Conservation (phyloP, 179 eudicot species). For the Patellifolia procumbens region DNA sequence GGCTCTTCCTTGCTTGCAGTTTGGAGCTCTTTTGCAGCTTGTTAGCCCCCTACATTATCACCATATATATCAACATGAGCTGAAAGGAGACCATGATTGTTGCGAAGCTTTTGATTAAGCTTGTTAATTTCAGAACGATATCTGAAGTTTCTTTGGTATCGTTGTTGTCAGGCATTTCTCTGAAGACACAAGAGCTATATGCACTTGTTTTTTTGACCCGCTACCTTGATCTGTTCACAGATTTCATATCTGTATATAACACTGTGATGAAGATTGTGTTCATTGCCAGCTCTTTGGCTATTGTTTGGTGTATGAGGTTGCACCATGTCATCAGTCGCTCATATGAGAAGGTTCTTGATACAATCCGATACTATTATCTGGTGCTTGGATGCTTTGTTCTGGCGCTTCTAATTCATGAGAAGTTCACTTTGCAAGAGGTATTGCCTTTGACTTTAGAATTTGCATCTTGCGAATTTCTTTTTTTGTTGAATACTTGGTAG, state of each 20-base stretch:
- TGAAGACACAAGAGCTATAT: slow-evolving; percentile 97
- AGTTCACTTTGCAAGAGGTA: slow-evolving; percentile 89
- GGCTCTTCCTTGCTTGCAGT: too few species aligned
- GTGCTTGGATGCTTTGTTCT: slow-evolving; percentile 54
- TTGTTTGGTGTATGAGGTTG: slow-evolving; percentile 79
- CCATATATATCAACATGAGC: too few species aligned
- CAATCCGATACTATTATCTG: slow-evolving; percentile 73
- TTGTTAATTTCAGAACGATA: neutral
- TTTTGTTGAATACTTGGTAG: neutral
- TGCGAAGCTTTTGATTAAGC: too few species aligned
- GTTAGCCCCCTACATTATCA: too few species aligned
- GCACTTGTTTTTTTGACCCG: slow-evolving; percentile 80
- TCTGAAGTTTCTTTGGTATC: slow-evolving; percentile 6
- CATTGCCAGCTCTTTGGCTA: slow-evolving; percentile 67
- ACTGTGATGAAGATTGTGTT: slow-evolving; percentile 81
- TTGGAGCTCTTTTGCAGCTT: too few species aligned
- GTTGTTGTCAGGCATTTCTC: slow-evolving; percentile 67
- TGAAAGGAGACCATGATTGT: too few species aligned
- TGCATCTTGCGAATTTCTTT: neutral
- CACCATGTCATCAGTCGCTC: slow-evolving; percentile 67
- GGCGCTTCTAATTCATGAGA: slow-evolving; percentile 75
- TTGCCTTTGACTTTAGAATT: too few species aligned
- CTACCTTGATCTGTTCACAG: slow-evolving; percentile 81
- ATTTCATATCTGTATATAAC: slow-evolving; percentile 74
- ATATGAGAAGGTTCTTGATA: slow-evolving; percentile 75